phyloP scores from a whole-genome alignment of 768 basidiomycete species.

The Psilocybe cyanescens region DNA sequence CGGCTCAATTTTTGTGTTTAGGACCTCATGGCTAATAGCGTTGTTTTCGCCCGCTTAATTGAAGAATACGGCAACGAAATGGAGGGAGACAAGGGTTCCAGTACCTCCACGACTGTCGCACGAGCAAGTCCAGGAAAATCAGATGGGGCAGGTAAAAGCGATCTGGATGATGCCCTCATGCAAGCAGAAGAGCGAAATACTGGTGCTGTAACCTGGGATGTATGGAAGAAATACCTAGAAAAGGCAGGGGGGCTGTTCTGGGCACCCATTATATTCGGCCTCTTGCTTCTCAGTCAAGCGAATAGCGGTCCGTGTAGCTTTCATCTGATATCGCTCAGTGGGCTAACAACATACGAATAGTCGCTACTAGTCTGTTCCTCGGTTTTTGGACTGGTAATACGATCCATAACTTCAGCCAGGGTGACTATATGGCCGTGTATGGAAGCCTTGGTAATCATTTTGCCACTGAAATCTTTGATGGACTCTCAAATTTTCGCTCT shows the following conservation, averaged over 20 bases:
- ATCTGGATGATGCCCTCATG: conserved; percentile 36
- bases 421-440: conserved; percentile 70
- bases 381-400: conserved; percentile 70
- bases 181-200: conserved; percentile 60
- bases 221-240: conserved; percentile 51
- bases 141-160: neutral
- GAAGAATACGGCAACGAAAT: conserved; percentile 55
- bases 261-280: conserved; percentile 46
- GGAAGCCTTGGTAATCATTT: conserved; percentile 42
- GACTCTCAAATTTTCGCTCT: neutral
- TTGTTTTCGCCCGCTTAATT: conserved; percentile 53
- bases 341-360: conserved; percentile 28
- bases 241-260: conserved; percentile 53
- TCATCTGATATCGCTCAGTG: neutral
- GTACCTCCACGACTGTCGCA: neutral
- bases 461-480: neutral
- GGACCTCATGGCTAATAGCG: conserved; percentile 48
- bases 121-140: neutral
- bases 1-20: conserved; percentile 19
- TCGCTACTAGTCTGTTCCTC: conserved; percentile 69
- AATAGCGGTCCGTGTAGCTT: conserved; percentile 43
- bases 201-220: conserved; percentile 52
- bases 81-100: conserved; percentile 33
- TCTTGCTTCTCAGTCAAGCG: conserved; percentile 52
- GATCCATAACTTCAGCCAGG: conserved; percentile 59